phyloP scores from a whole-genome alignment of 1,139 yeast genomes.

The Meyerozyma smithsonii region DNA sequence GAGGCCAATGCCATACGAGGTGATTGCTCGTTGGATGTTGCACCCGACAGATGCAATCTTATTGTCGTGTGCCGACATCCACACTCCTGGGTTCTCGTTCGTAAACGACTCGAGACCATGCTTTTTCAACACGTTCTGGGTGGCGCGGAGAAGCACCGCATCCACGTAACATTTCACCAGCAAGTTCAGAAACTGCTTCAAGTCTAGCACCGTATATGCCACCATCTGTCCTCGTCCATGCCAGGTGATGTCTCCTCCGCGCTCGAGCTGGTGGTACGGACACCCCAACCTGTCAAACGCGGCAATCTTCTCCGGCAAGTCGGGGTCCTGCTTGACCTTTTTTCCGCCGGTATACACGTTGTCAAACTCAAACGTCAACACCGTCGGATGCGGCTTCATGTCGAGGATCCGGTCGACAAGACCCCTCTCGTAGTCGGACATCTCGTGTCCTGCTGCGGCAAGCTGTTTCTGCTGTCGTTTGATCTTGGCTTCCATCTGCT shows the following conservation, averaged over 20 bases:
- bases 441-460: slow-evolving; percentile 33
- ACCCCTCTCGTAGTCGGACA: slow-evolving; percentile 43
- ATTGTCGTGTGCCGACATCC: slow-evolving; percentile 47
- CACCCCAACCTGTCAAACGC: slow-evolving; percentile 40
- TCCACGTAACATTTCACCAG: slow-evolving; percentile 74
- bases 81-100: slow-evolving; percentile 81
- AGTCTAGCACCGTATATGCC: slow-evolving; percentile 75
- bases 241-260: slow-evolving; percentile 98
- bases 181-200: slow-evolving; percentile 53
- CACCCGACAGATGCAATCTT: slow-evolving; percentile 91
- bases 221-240: slow-evolving; percentile 96
- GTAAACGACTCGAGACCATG: slow-evolving; percentile 42
- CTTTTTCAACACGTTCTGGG: slow-evolving; percentile 49
- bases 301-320: slow-evolving; percentile 26
- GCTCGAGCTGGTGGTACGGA: slow-evolving; percentile 61
- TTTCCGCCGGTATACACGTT: slow-evolving; percentile 90
- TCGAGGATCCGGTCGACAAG: slow-evolving; percentile 40
- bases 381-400: slow-evolving; percentile 57
- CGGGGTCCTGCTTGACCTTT: slow-evolving; percentile 53
- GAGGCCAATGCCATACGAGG: slow-evolving; percentile 86
- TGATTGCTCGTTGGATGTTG: slow-evolving; percentile 76
- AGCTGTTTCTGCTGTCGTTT: slow-evolving; percentile 33
- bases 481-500: slow-evolving; percentile 49
- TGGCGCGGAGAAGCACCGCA: slow-evolving; percentile 59
- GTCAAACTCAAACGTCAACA: slow-evolving; percentile 75